A percentile compares a stretch with the other conserved stretches of the same genome.
Evolutionary conservation across 495 filamentous ascomycete species (phyloP).

Genomic region (Paragyromitra xinjiangensis): DNA sequence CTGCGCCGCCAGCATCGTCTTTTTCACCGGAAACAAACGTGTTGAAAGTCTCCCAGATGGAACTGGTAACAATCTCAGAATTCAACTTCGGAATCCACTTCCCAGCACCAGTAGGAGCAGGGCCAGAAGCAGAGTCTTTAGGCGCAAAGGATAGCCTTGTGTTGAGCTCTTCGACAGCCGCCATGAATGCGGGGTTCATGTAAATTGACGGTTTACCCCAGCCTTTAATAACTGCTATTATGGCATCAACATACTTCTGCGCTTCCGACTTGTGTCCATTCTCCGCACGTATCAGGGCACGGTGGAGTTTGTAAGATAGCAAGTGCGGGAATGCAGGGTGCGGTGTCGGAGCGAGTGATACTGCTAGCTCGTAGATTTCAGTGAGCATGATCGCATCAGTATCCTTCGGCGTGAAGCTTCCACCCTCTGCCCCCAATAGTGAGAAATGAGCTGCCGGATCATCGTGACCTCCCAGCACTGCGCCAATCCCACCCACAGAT

Average conservation of each 20-base stretch:
- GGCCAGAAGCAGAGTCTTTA: conserved; percentile 69
- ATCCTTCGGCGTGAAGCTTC: conserved; percentile 74
- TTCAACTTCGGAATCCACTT: conserved; percentile 89
- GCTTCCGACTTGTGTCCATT: conserved; percentile 82
- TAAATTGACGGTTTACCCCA: conserved; percentile 85
- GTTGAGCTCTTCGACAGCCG: conserved; percentile 81
- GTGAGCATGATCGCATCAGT: conserved; percentile 85
- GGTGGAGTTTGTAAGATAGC: conserved; percentile 84
- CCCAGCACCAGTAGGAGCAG: conserved; percentile 61
- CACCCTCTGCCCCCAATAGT: conserved; percentile 80
- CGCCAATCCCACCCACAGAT: conserved; percentile 60
- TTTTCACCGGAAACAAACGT: conserved; percentile 96
- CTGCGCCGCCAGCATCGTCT: conserved; percentile 67
- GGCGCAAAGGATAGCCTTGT: conserved; percentile 83
- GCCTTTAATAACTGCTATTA: conserved; percentile 78
- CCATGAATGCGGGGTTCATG: conserved; percentile 76
- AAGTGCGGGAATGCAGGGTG: conserved; percentile 72
- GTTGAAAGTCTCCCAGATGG: conserved; percentile 88
- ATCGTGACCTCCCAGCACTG: conserved; percentile 81
- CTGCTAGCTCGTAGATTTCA: conserved; percentile 88
- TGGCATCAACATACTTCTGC: conserved; percentile 88
- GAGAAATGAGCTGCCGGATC: conserved; percentile 80
- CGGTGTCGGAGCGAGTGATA: conserved; percentile 59
- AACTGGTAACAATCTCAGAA: conserved; percentile 90
- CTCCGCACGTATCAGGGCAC: conserved; percentile 84